Percentiles rank a stretch among this genome's conserved stretches.
Evolutionary conservation across 1,139 yeast species (phyloP).

Genomic region (Blastobotrys proliferans): DNA sequence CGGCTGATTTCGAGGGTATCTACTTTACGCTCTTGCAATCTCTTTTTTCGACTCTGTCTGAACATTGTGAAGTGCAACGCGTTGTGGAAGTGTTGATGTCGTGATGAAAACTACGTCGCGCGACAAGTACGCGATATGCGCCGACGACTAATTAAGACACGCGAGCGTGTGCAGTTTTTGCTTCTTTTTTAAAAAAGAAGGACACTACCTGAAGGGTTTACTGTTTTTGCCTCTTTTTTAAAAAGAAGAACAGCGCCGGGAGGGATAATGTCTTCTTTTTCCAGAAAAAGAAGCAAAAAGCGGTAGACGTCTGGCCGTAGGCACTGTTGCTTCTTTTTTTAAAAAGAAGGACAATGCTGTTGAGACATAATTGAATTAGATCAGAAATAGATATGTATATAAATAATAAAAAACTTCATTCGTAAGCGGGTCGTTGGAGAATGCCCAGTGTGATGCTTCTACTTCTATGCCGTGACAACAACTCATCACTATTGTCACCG

Average conservation of each 20-base stretch:
- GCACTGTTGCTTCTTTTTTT: too few relatives aligned
- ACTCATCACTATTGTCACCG: background rate
- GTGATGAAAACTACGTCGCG: background rate
- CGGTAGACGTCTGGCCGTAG: too few relatives aligned
- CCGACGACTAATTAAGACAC: too few relatives aligned
- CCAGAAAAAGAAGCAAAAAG: too few relatives aligned
- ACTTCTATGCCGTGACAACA: constrained; percentile 7
- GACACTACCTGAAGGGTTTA: too few relatives aligned
- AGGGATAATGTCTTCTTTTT: too few relatives aligned
- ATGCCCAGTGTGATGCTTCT: constrained; percentile 18
- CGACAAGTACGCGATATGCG: too few relatives aligned
- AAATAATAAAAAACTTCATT: background rate
- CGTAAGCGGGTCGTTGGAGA: constrained; percentile 13
- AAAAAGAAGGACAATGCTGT: background rate
- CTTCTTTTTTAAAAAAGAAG: too few relatives aligned
- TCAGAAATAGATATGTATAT: background rate
- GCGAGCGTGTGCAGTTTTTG: background rate
- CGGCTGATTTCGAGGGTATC: constrained; percentile 40
- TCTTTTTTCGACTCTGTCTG: constrained; percentile 60
- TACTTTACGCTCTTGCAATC: constrained; percentile 70
- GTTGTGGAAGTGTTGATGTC: background rate
- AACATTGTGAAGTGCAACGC: constrained; percentile 56
- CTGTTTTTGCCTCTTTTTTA: too few relatives aligned
- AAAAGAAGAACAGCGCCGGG: too few relatives aligned
- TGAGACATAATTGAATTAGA: too few relatives aligned